Evolutionary conservation across 2,329 filamentous ascomycete genomes (phyloP), one percentile per base, ranked within the genome.

Genomic region (Fusarium robinianum): DNA sequence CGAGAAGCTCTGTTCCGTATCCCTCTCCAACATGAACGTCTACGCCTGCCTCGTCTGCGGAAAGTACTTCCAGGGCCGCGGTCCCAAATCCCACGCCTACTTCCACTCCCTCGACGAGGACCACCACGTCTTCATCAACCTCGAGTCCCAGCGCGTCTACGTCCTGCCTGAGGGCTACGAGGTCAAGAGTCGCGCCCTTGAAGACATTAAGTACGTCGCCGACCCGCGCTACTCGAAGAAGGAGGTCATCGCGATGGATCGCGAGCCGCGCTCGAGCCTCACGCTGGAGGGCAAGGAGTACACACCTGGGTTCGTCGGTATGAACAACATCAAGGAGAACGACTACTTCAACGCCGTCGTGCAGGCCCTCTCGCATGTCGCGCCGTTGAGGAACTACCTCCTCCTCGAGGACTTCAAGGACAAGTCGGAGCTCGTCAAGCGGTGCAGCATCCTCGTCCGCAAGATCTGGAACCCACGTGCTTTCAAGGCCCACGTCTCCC

Each of bases 321-420:
- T 99, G 88, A 99, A 99, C 78, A 99, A 99, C 72, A 96, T 99
- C 77, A 99, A 99, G 70, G 90, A 94, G 46, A 99, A 99, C 72
- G 94, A 99, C 74, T 99, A 99, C 72, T 80, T 97, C 64, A 99
- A 99, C 65, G 92, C 96, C 17, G 81, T 96, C 3, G 86, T 95
- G 34, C 94, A 99, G 68, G 86, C 91, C 6, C 78, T 99, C 24
- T 85, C 92, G 3, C 94, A 99, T 68, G 90, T 97, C 17, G 76
- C 84, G 14, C 92, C 94, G 4, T 75, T 99, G 57, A 84, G 94
- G 22, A 96, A 97, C 67, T 97, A 84, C 71, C 84, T 97, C 65
- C 83, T 99, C 62, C 80, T 97, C 2, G 89, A 96, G 64, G 81
- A 95, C 57, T 85, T 96, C 37, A 77, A 78, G 8, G 79, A 77